Percentiles rank a stretch among this genome's conserved stretches.
These are phyloP conservation scores for Heracleum sosnowskyi DNA, from an alignment of 129 eudicot species.

Conservation along the genomic window DNA sequence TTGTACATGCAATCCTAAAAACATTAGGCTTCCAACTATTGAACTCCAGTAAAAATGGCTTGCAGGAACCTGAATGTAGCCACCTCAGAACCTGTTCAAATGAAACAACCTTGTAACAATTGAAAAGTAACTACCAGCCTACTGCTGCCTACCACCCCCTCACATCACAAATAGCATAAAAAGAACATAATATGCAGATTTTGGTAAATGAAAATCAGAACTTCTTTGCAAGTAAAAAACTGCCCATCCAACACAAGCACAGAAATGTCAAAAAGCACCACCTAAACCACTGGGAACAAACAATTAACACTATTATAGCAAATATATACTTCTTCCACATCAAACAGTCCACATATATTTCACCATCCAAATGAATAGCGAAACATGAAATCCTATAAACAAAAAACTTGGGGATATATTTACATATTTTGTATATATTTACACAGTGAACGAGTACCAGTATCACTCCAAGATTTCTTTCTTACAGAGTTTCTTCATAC, in stretches of 20 bases:
- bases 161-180: neutral
- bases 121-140: neutral
- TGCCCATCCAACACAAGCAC: neutral
- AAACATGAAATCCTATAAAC: neutral
- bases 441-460: slow-evolving; percentile 19
- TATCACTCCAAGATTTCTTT: neutral
- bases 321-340: neutral
- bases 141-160: neutral
- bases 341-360: neutral
- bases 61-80: neutral
- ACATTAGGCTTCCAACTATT: neutral
- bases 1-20: neutral
- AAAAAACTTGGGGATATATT: neutral
- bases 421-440: slow-evolving; percentile 18
- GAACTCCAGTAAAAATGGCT: neutral
- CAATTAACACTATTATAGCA: neutral
- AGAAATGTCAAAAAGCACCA: neutral
- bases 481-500: slow-evolving; percentile 41
- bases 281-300: neutral
- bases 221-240: neutral
- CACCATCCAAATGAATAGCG: neutral
- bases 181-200: neutral
- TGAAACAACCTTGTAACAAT: neutral
- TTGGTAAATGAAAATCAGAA: neutral
- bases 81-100: neutral